Evolutionary conservation across 1,139 yeast genomes (phyloP), one percentile per base, ranked within the genome.

Genomic region (Scheffersomyces parashehatae): DNA sequence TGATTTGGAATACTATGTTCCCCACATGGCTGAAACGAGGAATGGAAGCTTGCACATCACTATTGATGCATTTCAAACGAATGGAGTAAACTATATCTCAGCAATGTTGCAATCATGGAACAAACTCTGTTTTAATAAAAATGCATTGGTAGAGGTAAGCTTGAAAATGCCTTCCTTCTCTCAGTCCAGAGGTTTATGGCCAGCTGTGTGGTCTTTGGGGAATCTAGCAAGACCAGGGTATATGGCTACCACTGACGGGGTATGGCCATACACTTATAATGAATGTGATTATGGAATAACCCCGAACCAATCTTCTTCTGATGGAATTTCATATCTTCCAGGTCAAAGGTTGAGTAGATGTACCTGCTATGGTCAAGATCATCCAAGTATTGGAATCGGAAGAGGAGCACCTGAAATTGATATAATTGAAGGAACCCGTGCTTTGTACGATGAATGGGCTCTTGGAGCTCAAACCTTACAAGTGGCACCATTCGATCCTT

Each of bases 351-450:
- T 65, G 32, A 61, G 59, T 41, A 47, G 45, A 39, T 60, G 65
- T 46, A 52, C 56, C 8, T 65, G 69, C 41, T 49, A 47, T 11
- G 66, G 65, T 2, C 62, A 56, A 42, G 68, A 64, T 43, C 70
- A 65, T 45, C 70, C 70, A 3, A 64, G 51, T 44, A 40, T 51
- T 3, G 70, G 70, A 2, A 44, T 49, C 3, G 68, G 65, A 2
- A 52, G 70, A 35, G 70, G 70, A 5, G 70, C 70, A 1, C 70
- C 70, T 2, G 70, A 65, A 51, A 63, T 65, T 40, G 70, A 65
- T 56, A 55, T 63, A 4, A 51, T 65, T 33, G 70, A 65, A 52
- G 70, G 65, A 10, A 63, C 51, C 20, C 51, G 58, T 33, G 60
- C 56, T 40, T 44, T 51, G 7, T 29, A 20, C 6, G 41, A 46